Conservation (phyloP, 495 filamentous ascomycete genomes). For the Lophiostoma macrostomum region DNA sequence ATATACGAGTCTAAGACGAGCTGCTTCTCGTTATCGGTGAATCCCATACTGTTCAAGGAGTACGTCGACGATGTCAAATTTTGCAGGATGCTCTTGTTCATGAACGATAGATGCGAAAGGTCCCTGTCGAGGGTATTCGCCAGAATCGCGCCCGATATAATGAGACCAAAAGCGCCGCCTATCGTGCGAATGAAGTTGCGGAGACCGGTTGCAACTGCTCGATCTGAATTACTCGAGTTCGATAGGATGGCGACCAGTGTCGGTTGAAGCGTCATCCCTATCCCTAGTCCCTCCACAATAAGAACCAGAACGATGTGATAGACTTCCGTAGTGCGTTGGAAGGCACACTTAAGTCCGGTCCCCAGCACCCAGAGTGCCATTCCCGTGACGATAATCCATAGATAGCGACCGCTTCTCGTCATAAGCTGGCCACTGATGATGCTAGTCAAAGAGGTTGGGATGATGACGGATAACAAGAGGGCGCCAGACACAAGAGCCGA, state of each 20-base stretch:
- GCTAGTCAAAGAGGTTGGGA: conserved; percentile 51
- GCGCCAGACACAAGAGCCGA: conserved; percentile 45
- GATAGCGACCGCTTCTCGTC: conserved; percentile 54
- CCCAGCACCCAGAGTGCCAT: conserved; percentile 56
- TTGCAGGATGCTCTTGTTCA: background rate
- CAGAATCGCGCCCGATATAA: conserved; percentile 57
- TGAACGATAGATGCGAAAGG: conserved; percentile 44
- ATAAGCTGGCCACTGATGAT: conserved; percentile 57
- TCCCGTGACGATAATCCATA: conserved; percentile 56
- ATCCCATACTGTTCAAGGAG: background rate
- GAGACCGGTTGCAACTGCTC: conserved; percentile 59
- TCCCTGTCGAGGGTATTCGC: conserved; percentile 44
- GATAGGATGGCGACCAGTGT: conserved; percentile 62
- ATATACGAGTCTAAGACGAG: conserved; percentile 12
- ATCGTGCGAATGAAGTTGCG: conserved; percentile 63
- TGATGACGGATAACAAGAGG: conserved; percentile 53
- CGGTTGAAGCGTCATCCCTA: conserved; percentile 61
- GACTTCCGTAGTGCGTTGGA: conserved; percentile 47
- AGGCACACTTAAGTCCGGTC: conserved; percentile 52
- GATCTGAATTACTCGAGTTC: conserved; percentile 55
- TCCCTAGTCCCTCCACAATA: conserved; percentile 52
- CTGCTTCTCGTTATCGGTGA: conserved; percentile 1
- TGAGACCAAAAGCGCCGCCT: conserved; percentile 59
- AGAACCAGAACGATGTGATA: conserved; percentile 55
- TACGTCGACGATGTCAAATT: conserved; percentile 19